Evolutionary conservation across 1,284 basidiomycete species (phyloP), one percentile per base, ranked within the genome.

Genomic region (Irpex sp.): DNA sequence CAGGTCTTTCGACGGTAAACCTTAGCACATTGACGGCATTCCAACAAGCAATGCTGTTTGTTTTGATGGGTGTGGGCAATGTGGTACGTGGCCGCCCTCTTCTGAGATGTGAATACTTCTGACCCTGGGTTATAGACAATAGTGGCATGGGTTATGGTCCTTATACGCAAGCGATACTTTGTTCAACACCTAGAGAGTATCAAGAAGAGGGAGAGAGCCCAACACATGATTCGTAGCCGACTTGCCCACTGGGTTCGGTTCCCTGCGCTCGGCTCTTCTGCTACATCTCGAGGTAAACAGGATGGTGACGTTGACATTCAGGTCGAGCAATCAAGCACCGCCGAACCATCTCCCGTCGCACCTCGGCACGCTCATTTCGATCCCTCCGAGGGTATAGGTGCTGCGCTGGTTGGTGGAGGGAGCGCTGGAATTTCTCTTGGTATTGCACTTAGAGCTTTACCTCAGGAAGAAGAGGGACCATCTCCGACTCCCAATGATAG

Each of bases 31-130:
- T 81, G 37, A 87, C 85, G 1, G 74, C 72, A 6, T 84, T 81
- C 68, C 87, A 89, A 69, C 87, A 89, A 72, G 78, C 78, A 11
- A 83, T 88, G 37, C 68, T 88, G 19, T 83, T 79, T 66, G 63
- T 83, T 19, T 71, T 83, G n/a, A 83, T 84, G 81, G 66, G 73
- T 35, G 74, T 80, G 47, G 70, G 71, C 15, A 67, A 72, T 63
- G 67, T 70, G 33, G 83, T 83, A 65, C 74, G 82, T 78, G 21
- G 21, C 21, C 3, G 21, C 21, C 1, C 21, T 26, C 21, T 26
- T 26, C 21, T 26, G 21, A 26, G 3, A 26, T 26, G 3, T 26
- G 21, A 1, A 26, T 50, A 17, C 70, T 75, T 54, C 8, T 33
- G 53, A 54, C 5, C 5, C 33, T 3, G 9, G 1, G 21, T 26